Evolutionary conservation across 2,329 filamentous ascomycete species (phyloP).

Genomic region (Fusarium albidum): DNA sequence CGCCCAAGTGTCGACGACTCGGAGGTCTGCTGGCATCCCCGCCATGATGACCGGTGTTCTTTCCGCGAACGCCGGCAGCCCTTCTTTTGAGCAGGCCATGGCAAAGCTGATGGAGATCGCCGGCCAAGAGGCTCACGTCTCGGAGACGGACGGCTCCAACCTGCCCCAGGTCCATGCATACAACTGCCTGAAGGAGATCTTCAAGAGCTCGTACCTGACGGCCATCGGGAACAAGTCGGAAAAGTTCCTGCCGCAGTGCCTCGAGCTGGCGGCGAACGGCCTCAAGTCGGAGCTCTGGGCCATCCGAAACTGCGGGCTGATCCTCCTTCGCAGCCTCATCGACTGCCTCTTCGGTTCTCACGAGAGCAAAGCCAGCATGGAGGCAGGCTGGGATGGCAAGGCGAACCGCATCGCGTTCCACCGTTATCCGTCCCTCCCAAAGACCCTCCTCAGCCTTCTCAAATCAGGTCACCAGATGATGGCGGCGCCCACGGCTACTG

Average conservation of each 20-base stretch:
- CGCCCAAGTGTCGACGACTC: constrained; percentile 81
- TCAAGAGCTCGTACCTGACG: constrained; percentile 81
- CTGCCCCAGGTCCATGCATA: constrained; percentile 93
- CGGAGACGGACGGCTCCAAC: constrained; percentile 69
- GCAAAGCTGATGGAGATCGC: constrained; percentile 68
- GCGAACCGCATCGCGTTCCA: constrained; percentile 73
- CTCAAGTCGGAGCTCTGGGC: constrained; percentile 89
- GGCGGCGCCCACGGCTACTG: constrained; percentile 47
- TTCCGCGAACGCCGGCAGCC: constrained; percentile 66
- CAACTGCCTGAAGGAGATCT: constrained; percentile 92
- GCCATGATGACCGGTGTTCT: constrained; percentile 85
- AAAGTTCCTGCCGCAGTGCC: constrained; percentile 73
- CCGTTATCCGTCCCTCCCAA: constrained; percentile 71
- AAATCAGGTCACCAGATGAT: constrained; percentile 58
- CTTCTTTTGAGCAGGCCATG: constrained; percentile 73
- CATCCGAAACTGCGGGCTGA: constrained; percentile 90
- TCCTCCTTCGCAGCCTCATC: constrained; percentile 86
- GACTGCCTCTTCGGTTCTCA: constrained; percentile 80
- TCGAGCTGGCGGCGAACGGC: constrained; percentile 82
- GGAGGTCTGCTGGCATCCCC: constrained; percentile 91
- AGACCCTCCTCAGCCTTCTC: constrained; percentile 70
- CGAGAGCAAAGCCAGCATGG: constrained; percentile 71
- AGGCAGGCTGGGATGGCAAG: constrained; percentile 69
- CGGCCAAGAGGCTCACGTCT: constrained; percentile 58
- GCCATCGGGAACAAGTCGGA: constrained; percentile 78